Evolutionary conservation across 2,329 filamentous ascomycete genomes (phyloP).

Genomic region (Trichoderma hamatum): DNA sequence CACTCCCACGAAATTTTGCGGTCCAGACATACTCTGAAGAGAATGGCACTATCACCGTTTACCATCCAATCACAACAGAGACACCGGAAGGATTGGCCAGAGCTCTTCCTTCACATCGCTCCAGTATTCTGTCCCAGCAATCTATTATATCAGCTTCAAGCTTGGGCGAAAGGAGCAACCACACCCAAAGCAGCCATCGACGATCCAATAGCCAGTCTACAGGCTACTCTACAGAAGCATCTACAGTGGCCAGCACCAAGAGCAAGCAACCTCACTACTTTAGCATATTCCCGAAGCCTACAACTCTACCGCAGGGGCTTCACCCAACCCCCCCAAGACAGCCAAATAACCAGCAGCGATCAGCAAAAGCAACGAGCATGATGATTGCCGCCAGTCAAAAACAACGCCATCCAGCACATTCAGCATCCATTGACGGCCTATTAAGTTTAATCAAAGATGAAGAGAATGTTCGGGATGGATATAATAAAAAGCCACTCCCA

Average conservation of each 20-base stretch:
- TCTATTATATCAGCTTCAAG: not conserved
- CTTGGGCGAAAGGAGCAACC: not conserved
- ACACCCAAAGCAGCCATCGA: not conserved
- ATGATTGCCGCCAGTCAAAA: slow-evolving; percentile 26
- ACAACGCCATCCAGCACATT: slow-evolving; percentile 24
- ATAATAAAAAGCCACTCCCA: slow-evolving; percentile 19
- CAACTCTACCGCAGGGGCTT: slow-evolving; percentile 28
- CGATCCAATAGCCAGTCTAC: slow-evolving; percentile 12
- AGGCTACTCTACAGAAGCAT: not conserved
- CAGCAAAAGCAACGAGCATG: slow-evolving; percentile 34
- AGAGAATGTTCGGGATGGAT: slow-evolving; percentile 5
- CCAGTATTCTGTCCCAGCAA: not conserved
- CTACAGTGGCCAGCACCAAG: slow-evolving; percentile 29
- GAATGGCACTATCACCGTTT: slow-evolving; percentile 43
- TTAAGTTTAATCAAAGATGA: slow-evolving; percentile 27
- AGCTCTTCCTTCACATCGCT: slow-evolving; percentile 1
- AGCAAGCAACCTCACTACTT: slow-evolving; percentile 32
- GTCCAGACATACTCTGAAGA: slow-evolving; percentile 40
- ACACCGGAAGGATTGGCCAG: not conserved
- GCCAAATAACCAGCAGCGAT: not conserved
- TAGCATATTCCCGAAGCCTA: slow-evolving; percentile 33
- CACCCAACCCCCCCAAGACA: not conserved
- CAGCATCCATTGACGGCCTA: slow-evolving; percentile 33
- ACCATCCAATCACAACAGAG: slow-evolving; percentile 28
- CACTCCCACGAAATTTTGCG: slow-evolving; percentile 27